Evolutionary conservation across 352 stramenopile genomes (phyloP), one percentile per base, ranked within the genome.

Genomic region (Thalassiosira delicatula): DNA sequence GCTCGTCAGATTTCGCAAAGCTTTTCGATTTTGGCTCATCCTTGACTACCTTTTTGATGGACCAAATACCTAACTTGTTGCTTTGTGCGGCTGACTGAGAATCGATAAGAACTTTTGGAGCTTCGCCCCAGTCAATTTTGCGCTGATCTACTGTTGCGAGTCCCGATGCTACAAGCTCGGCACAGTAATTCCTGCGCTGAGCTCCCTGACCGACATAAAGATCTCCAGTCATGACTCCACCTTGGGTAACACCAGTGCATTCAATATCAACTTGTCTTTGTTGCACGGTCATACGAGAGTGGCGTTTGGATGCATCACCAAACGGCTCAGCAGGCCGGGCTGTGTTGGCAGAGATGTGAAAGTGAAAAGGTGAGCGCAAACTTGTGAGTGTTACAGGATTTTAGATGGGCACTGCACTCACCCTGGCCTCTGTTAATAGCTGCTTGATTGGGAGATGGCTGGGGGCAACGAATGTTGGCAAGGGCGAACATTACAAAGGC

Each of bases 61-160:
- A 95, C 96, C 96, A 99, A 81, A 98, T 94, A 79, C 98, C 97
- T 62, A 97, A 94, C 83, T 96, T 97, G n/a, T 95, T 94, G 8
- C 92, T 68, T 87, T 98, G 96, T 32, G 96, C 97, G 30, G 76
- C 88, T 5, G 95, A 93, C 88, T 98, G 93, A 62, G 87, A 72
- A 71, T 93, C 87, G 65, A 94, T 68, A 29, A 94, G 83, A 42
- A 96, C 88, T 21, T 95, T 92, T 54, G 92, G 92, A 19, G 95
- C 97, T 70, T 97, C 88, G 23, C 89, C 88, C 61, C 90, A 96
- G 66, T 98, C 96, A 59, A 96, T 94, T 49, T 96, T 97, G 79
- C 97, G 96, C 32, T 94, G 92, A 61, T 98, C 96, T 3, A 98
- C 92, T 88, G 93, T 97, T 1, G 95, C 96, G 53, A 98, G 90